Base-by-base conservation (phyloP, 2,329 filamentous ascomycete genomes). In the Mycosphaerella arachidis region DNA sequence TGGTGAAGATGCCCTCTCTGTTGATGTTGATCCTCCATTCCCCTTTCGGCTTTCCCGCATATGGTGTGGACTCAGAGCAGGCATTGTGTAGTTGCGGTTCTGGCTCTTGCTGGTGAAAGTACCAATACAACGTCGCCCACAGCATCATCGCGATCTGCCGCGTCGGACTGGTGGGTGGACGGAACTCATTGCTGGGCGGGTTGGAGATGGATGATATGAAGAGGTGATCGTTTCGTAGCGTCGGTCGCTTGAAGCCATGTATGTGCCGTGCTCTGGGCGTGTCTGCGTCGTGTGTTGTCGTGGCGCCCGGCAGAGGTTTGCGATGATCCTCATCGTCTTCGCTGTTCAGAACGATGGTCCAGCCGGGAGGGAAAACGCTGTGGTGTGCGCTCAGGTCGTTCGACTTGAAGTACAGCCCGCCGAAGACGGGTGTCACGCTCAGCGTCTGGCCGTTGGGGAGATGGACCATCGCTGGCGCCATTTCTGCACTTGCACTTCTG, bases 141-240 rank as follows among this genome's bases (percentile, higher is more conserved):
- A 97, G 82, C 89, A 97, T 96, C 90, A 97, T 92, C 66, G 93
- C 93, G 61, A 96, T 90, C 76, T 96, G 90, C 48, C 92, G 82
- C 0, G 91, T 94, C 0, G 91, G 91, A 63, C 91, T 96, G 13
- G 82, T 86, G 1, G 88, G 84, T 0, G 91, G 86, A 71, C 89
- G 91, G 77, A 89, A 95, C 53, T 96, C 91, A 71, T 78, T 85
- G 73, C 81, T 89, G 53, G 88, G 89, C 0, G 93, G 91, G 66
- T 89, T 91, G 53, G 91, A 93, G 63, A 96, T 92, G 62, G 90
- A 93, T 4, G 92, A 96, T 68, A 97, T 93, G 78, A 92, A 97
- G 59, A 97, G 81, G 68, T 85, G 87, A 74, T 97, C 93, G 72
- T 86, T 84, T 33, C 86, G 83, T 33, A 95, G 79, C 0, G 90